Conservation (phyloP, 129 eudicot species). For the Gnaphalium uliginosum region DNA sequence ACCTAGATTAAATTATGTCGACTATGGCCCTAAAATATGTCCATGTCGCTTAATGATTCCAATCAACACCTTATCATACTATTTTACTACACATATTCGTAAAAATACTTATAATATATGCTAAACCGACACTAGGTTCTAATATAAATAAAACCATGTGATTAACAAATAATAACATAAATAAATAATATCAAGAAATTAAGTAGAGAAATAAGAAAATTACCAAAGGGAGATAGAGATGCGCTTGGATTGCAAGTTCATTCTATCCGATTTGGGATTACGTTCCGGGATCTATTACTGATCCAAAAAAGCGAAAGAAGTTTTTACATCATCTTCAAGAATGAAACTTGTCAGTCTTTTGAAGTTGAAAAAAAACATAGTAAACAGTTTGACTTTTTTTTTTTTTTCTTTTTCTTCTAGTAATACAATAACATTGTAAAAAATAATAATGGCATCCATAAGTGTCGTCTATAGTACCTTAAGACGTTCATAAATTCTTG, state of each 20-base stretch:
- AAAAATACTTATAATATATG: neutral
- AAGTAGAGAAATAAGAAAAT: neutral
- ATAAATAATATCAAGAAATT: no score
- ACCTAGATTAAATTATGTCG: conserved; percentile 25
- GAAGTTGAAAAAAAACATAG: neutral
- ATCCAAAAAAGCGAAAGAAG: no score
- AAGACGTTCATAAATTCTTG: no score
- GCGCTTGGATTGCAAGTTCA: no score
- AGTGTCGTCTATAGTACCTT: neutral
- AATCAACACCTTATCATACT: conserved; percentile 32
- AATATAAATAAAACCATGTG: neutral
- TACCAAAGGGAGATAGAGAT: no score
- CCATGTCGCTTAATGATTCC: conserved; percentile 30
- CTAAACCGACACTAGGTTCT: neutral
- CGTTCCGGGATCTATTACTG: no score
- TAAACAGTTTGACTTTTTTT: neutral
- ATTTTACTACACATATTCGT: conserved; percentile 10
- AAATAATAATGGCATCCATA: neutral
- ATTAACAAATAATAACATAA: neutral
- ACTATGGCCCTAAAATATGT: conserved; percentile 28
- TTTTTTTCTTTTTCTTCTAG: neutral
- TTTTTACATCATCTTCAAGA: no score
- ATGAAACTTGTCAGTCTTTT: no score
- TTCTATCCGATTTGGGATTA: no score
- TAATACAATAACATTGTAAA: neutral